Evolutionary conservation across 2,329 filamentous ascomycete species (phyloP), one percentile per base, ranked within the genome.

Genomic region (Alternaria sp.): DNA sequence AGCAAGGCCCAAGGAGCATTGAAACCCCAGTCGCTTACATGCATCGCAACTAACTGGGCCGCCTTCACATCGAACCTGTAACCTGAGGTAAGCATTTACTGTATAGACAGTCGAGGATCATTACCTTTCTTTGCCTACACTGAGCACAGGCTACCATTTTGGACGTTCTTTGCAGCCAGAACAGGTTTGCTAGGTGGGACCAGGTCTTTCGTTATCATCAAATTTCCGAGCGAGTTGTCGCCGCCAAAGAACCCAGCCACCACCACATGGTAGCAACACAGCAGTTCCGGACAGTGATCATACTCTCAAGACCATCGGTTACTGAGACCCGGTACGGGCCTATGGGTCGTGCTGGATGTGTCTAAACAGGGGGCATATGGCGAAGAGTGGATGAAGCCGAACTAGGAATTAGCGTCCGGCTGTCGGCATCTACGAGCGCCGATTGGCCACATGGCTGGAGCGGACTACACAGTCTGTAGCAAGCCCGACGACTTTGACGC

Each of bases 11-110:
- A 18, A 39, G 38, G 61, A 60, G 38, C 61, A 63, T 38, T 57
- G 52, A 26, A 60, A 63, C 3, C 57, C 57, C 11, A 63, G 53
- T 22, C 61, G 49, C 22, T n/a, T 49, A 22, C 61, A 63, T 24
- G 61, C 61, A 28, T 60, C 57, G 38, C 61, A 63, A 30, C 46
- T 56, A 12, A 22, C 24, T 36, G 52, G 57, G 3, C 57, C 57
- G 12, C 61, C 57, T 30, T 46, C 28, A 39, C 61, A 63, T 20
- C 61, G 61, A 28, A 63, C 61, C 57, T 63, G 24, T 26, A 26
- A n/a, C 24, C 65, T 91, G 8, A 18, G 30, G 26, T 30, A 16
- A 30, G 26, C 11, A 32, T 26, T 16, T 18, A 18, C 16, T 11
- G 5, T 18, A n/a, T 18, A n/a, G 14, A 7, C 18, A 14, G 11